Base-by-base conservation (phyloP, 2,329 filamentous ascomycete species). In the Mollisiaceae sp. region DNA sequence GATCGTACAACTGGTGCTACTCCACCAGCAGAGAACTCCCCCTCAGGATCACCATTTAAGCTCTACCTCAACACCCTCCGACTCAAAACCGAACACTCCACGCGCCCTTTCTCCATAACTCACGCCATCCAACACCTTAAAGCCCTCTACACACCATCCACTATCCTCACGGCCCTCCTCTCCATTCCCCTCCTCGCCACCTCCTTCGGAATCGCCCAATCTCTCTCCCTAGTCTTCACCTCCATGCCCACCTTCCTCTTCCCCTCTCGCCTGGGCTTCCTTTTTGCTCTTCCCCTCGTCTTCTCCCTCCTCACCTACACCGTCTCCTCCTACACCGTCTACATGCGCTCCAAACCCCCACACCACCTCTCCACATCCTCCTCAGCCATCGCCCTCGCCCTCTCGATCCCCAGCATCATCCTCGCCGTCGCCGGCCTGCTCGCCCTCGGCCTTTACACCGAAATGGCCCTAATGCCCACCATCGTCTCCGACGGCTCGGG, bases 141-240 rank as follows among this genome's bases (percentile, higher is more conserved):
- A 6, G 83, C 83, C 8, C 74, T 84, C 60, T 68, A 78, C 15
- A 82, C 85, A 0, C 85, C 85, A 1, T 84, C 83, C 0, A 82
- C 82, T 0, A 61, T 78, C 15, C 77, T 87, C 1, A 77, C 85
- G 15, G 79, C 82, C 27, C 63, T 81, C 5, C 75, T 81, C 1
- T 79, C 82, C 0, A 72, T 82, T 27, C 75, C 86, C 0, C 82
- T 85, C 0, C 75, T 78, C 52, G 78, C 79, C 12, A 74, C 79
- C 0, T 77, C 86, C 11, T 85, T 84, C 81, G 81, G 81, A 12
- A 64, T 85, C 9, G 69, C 79, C 0, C 72, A 77, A 24, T 81
- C 81, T 0, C 72, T 86, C 15, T 81, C 83, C 5, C 75, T 83
- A 2, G 73, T 86, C 27, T 82, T 86, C 68, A 73, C 78, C 1